These are phyloP conservation scores for Rhododendron ferrugineum DNA, from an alignment of 148 eudicot species.

Conservation along the genomic window DNA sequence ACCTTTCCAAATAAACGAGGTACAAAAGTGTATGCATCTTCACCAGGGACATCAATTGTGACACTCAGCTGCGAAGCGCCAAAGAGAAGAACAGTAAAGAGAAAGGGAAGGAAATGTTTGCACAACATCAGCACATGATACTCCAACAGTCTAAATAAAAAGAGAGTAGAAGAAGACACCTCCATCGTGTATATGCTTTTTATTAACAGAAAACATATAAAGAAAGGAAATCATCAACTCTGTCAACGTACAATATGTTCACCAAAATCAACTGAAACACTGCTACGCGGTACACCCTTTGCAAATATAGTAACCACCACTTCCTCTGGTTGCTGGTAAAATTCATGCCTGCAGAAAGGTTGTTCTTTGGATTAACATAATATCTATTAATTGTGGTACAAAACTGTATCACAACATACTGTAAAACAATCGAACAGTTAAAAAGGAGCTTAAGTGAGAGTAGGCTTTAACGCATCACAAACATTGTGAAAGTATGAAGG, in stretches of 20 bases:
- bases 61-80: slow-evolving; percentile 65
- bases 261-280: slow-evolving; percentile 72
- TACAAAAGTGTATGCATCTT: slow-evolving; percentile 67
- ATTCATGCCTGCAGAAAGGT: slow-evolving; percentile 73
- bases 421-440: neutral
- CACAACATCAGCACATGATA: neutral
- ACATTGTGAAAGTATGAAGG: neutral
- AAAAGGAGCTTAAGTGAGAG: neutral
- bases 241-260: slow-evolving; percentile 76
- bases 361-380: neutral
- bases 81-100: neutral
- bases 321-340: slow-evolving; percentile 91
- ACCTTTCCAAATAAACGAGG: slow-evolving; percentile 94
- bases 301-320: slow-evolving; percentile 94
- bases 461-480: neutral
- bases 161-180: too few relatives aligned
- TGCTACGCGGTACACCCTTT: slow-evolving; percentile 62
- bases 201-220: neutral
- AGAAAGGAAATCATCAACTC: neutral
- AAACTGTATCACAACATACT: neutral
- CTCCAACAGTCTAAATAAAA: neutral
- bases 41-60: slow-evolving; percentile 74
- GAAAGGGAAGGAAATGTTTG: neutral
- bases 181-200: neutral
- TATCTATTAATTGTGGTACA: neutral